phyloP scores from a whole-genome alignment of 495 filamentous ascomycete genomes.

The Xylaria scruposa region DNA sequence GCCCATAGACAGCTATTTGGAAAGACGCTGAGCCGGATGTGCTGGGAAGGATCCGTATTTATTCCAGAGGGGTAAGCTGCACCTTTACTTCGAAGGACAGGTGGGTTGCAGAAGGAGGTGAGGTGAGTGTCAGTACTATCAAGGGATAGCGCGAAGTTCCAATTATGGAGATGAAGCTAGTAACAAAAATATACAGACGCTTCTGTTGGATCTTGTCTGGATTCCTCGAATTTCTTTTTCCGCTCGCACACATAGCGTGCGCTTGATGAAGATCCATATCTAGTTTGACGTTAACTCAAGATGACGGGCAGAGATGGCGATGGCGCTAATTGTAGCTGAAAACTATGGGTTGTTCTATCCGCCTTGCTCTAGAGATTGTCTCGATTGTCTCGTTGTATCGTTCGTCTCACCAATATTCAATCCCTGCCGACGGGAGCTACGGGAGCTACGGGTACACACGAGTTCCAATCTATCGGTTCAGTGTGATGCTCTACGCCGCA shows the following conservation, averaged over 20 bases:
- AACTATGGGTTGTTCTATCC: background rate
- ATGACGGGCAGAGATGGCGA: background rate
- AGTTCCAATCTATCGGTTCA: background rate
- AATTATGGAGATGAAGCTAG: background rate
- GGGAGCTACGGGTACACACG: background rate
- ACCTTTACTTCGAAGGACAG: background rate
- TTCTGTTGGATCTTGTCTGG: background rate
- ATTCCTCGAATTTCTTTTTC: background rate
- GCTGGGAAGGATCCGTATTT: background rate
- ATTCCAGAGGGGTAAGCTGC: background rate
- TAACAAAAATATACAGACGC: too few species aligned
- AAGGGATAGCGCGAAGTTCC: background rate
- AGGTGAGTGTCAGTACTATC: background rate
- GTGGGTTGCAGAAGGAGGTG: background rate
- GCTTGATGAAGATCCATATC: background rate
- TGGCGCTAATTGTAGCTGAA: background rate
- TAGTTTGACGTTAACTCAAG: background rate
- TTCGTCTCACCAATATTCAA: background rate
- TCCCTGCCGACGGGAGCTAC: background rate
- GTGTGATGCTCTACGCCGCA: background rate
- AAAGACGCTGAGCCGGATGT: background rate
- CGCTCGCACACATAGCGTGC: background rate
- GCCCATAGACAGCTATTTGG: conserved; percentile 2
- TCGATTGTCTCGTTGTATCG: background rate
- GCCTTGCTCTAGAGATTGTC: background rate